These are phyloP conservation scores for Platismatia glauca DNA, from an alignment of 495 filamentous ascomycete species.

Conservation along the genomic window DNA sequence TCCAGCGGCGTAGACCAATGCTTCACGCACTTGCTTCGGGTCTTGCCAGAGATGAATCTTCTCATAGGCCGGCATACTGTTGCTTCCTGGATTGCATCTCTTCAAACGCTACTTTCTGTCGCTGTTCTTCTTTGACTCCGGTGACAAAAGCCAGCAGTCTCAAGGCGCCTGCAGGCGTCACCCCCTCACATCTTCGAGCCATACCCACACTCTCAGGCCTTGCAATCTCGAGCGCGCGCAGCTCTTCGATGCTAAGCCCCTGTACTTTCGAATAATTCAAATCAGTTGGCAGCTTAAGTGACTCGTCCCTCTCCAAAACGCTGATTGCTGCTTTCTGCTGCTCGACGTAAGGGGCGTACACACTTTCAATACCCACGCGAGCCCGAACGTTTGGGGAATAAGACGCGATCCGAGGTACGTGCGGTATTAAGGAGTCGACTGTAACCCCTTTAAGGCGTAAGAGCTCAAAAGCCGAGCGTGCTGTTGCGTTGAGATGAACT, in stretches of 20 bases:
- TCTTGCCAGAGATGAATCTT: not conserved
- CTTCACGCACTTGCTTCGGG: not conserved
- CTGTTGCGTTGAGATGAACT: conserved; percentile 48
- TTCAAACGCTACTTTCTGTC: conserved; percentile 11
- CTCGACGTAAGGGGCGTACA: conserved; percentile 75
- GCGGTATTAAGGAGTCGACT: conserved; percentile 43
- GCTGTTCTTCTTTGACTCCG: conserved; percentile 19
- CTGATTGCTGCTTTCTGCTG: conserved; percentile 56
- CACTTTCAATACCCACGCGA: conserved; percentile 68
- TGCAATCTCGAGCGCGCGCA: conserved; percentile 54
- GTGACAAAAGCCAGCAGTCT: conserved; percentile 39
- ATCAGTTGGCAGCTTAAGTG: conserved; percentile 59
- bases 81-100: conserved; percentile 19
- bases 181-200: conserved; percentile 79
- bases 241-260: conserved; percentile 74
- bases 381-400: conserved; percentile 49
- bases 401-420: conserved; percentile 45
- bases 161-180: conserved; percentile 45
- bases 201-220: conserved; percentile 78
- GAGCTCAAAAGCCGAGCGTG: conserved; percentile 65
- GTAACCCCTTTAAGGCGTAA: conserved; percentile 52
- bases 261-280: conserved; percentile 65
- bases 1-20: not conserved
- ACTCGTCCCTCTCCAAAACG: conserved; percentile 67
- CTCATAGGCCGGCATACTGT: conserved; percentile 20